phyloP scores from a whole-genome alignment of 305 asterid genomes.

The Caryopteris hybrid region DNA sequence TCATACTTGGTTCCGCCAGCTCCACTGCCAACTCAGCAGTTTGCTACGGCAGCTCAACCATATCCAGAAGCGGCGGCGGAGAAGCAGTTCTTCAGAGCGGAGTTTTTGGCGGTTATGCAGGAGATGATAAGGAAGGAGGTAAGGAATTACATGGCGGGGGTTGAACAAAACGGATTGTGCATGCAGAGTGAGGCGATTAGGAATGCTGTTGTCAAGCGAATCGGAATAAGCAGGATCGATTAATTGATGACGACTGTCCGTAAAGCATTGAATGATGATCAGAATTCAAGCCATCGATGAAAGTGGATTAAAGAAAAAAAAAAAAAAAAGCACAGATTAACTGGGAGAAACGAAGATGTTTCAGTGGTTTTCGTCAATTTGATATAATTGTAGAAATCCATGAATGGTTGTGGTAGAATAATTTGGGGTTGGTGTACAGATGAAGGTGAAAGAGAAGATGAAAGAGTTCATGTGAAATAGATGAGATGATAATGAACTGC shows the following conservation, averaged over 20 bases:
- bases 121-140: constrained; percentile 65
- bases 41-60: neutral
- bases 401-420: constrained; percentile 11
- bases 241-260: too few species aligned
- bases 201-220: constrained; percentile 36
- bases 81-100: constrained; percentile 44
- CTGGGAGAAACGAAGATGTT: neutral
- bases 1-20: neutral
- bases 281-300: too few species aligned
- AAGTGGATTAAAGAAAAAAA: too few species aligned
- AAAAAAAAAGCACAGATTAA: neutral
- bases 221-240: constrained; percentile 39
- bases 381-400: neutral
- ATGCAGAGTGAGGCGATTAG: constrained; percentile 31
- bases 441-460: too few species aligned
- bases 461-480: too few species aligned
- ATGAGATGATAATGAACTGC: neutral
- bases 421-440: constrained; percentile 27
- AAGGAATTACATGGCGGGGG: constrained; percentile 53
- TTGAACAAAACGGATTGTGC: constrained; percentile 21
- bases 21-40: neutral
- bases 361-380: neutral
- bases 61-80: constrained; percentile 10
- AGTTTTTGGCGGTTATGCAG: constrained; percentile 54
- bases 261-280: too few species aligned